phyloP scores from a whole-genome alignment of 306 rosid genomes.

The Mimosa pudica region DNA sequence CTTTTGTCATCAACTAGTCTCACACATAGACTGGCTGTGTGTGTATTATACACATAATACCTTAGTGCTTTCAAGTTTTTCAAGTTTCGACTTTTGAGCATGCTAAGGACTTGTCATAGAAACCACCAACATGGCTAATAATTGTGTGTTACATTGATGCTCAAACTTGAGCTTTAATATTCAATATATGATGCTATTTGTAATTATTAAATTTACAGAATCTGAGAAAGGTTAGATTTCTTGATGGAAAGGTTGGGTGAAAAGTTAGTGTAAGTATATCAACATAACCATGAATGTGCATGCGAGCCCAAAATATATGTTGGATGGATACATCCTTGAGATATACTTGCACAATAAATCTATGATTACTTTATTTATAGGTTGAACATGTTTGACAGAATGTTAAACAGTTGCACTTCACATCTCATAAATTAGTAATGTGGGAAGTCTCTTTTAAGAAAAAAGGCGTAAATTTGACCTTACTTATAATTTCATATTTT shows the following conservation, averaged over 20 bases:
- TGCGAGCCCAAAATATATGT: not conserved
- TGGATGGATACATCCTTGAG: not conserved
- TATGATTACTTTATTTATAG: not conserved
- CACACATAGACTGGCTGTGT: not conserved
- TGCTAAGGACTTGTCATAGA: not conserved
- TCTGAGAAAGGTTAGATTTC: constrained; percentile 6
- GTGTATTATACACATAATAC: not conserved
- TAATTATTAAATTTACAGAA: not conserved
- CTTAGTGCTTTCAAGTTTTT: not conserved
- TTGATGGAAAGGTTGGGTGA: not conserved
- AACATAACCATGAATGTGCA: not conserved
- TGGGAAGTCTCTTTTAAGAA: too few relatives aligned
- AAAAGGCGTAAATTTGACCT: too few relatives aligned
- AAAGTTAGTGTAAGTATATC: not conserved
- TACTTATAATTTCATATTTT: too few relatives aligned
- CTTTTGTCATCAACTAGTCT: not conserved
- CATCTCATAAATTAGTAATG: too few relatives aligned
- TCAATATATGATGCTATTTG: constrained; percentile 6
- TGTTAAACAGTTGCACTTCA: not conserved
- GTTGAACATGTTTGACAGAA: not conserved
- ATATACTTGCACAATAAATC: too few relatives aligned
- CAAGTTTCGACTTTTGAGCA: not conserved
- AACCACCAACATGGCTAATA: not conserved
- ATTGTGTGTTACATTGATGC: constrained; percentile 1
- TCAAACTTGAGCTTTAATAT: constrained; percentile 23